Percentiles rank a stretch among this genome's conserved stretches.
phyloP scores from a whole-genome alignment of 805 yeast genomes.

The Lachancea sp. region DNA sequence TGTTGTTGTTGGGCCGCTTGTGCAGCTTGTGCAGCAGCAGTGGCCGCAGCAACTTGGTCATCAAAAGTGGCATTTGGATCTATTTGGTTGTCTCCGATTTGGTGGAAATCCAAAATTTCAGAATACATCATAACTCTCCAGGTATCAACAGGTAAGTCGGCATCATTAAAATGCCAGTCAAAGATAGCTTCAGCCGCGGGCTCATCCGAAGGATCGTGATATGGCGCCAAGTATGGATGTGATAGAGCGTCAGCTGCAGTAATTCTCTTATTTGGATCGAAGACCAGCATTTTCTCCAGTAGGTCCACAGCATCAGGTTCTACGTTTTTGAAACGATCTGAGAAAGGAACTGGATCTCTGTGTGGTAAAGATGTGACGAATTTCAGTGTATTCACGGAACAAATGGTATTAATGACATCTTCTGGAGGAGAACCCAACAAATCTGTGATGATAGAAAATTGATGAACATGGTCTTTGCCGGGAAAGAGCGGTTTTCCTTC shows the following conservation, averaged over 20 bases:
- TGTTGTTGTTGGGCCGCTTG: constrained; percentile 26
- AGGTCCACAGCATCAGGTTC: constrained; percentile 86
- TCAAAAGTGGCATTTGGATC: constrained; percentile 33
- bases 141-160: constrained; percentile 93
- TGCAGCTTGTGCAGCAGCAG: constrained; percentile 33
- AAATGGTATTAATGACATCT: constrained; percentile 92
- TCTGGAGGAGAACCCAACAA: constrained; percentile 92
- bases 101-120: constrained; percentile 93
- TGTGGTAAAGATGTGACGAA: constrained; percentile 92
- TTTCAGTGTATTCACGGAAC: constrained; percentile 89
- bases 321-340: constrained; percentile 69
- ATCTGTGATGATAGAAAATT: constrained; percentile 94
- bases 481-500: constrained; percentile 97
- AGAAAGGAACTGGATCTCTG: constrained; percentile 84
- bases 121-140: constrained; percentile 99
- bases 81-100: constrained; percentile 52
- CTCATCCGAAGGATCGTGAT: constrained; percentile 96
- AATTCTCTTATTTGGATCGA: constrained; percentile 91
- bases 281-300: constrained; percentile 82
- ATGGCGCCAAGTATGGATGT: constrained; percentile 89
- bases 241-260: constrained; percentile 85
- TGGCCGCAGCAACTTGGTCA: constrained; percentile 35
- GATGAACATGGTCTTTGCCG: constrained; percentile 97
- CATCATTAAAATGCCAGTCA: constrained; percentile 98
- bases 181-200: constrained; percentile 89